phyloP scores from a whole-genome alignment of 2,329 filamentous ascomycete species.

The Penicillium sp. region DNA sequence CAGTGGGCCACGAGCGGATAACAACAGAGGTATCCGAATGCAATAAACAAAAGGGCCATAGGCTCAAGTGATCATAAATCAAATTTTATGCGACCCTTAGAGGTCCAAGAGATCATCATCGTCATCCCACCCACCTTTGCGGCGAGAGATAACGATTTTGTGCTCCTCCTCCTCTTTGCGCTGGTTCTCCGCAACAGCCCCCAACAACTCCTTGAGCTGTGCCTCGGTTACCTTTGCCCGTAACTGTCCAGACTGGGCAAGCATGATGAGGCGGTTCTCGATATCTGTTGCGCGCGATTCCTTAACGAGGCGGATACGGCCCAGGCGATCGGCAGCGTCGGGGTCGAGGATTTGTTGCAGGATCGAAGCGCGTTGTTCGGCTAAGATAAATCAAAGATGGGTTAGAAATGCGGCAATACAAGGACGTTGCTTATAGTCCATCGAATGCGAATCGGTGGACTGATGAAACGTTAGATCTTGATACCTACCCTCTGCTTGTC shows the following conservation, averaged over 20 bases:
- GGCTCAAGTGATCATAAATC: background rate
- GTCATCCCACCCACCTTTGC: constrained; percentile 83
- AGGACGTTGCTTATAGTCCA: background rate
- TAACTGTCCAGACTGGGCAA: constrained; percentile 85
- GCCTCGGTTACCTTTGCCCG: constrained; percentile 84
- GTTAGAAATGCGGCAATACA: constrained; percentile 1
- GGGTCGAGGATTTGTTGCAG: constrained; percentile 92
- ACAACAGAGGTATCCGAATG: constrained; percentile 5
- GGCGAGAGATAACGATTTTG: constrained; percentile 81
- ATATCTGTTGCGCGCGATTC: constrained; percentile 85
- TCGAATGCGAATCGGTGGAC: background rate
- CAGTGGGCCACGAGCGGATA: background rate
- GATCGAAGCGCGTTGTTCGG: constrained; percentile 51
- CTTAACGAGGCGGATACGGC: constrained; percentile 93
- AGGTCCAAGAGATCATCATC: constrained; percentile 55
- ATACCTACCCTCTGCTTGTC: constrained; percentile 37
- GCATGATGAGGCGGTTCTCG: constrained; percentile 88
- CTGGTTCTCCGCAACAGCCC: constrained; percentile 76
- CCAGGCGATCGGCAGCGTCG: constrained; percentile 87
- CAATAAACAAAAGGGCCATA: background rate
- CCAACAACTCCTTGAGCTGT: constrained; percentile 88
- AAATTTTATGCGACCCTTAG: constrained; percentile 22
- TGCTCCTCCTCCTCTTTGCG: constrained; percentile 59
- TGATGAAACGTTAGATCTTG: background rate
- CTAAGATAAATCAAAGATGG: constrained; percentile 16